phyloP scores from a whole-genome alignment of 192 early-diverging fungal species.

The Jimgerdemannia lactiflua region DNA sequence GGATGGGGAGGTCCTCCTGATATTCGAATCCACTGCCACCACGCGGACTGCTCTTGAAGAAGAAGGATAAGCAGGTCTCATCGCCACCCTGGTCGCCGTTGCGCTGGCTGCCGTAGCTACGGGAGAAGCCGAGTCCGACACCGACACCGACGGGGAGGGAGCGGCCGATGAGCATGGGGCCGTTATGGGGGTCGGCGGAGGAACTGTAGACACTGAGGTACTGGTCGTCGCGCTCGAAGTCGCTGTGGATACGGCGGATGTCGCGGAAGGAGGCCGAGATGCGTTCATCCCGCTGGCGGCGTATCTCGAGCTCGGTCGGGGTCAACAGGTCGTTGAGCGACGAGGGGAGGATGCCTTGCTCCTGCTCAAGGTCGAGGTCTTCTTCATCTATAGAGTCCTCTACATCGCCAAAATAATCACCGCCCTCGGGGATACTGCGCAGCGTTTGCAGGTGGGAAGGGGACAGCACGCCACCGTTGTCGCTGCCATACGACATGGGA shows the following conservation, averaged over 20 bases:
- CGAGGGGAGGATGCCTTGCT: slow-evolving; percentile 43
- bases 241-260: neutral
- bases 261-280: neutral
- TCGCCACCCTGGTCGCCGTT: neutral
- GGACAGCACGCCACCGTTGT: neutral
- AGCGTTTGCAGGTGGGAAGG: neutral
- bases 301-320: slow-evolving; percentile 25
- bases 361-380: slow-evolving; percentile 27
- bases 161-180: slow-evolving; percentile 5
- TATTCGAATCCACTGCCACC: neutral
- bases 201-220: neutral
- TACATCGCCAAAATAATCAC: neutral
- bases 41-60: neutral
- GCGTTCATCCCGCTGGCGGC: neutral
- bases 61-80: neutral
- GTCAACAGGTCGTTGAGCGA: slow-evolving; percentile 55
- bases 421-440: neutral
- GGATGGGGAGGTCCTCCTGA: neutral
- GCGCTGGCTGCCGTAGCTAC: slow-evolving; percentile 4
- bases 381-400: slow-evolving; percentile 1
- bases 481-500: neutral
- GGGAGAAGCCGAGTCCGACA: neutral
- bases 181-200: neutral
- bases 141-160: neutral
- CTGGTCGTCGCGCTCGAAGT: neutral